Percentiles rank a stretch among this genome's conserved stretches.
Conservation (phyloP, 352 stramenopile genomes). For the Phytopythium mirpurense region DNA sequence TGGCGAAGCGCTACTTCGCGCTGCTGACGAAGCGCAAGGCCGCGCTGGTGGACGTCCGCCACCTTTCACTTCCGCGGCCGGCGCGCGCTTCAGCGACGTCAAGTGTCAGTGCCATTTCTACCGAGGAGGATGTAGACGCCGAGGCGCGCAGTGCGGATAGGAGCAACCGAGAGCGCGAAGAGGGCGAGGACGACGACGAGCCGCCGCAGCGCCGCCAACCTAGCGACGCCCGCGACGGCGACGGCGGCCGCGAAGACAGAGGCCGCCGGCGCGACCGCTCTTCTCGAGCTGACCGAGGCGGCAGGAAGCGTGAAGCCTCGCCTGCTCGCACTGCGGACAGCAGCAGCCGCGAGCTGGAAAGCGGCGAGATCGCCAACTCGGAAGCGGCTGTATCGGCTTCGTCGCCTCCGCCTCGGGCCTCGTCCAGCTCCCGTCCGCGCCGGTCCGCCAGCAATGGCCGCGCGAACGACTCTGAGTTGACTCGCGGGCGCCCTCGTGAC, state of each 20-base stretch:
- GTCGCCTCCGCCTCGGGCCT: background rate
- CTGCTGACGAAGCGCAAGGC: conserved; percentile 73
- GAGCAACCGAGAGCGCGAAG: conserved; percentile 17
- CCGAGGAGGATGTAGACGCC: conserved; percentile 14
- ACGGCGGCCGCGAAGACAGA: background rate
- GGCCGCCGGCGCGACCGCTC: background rate
- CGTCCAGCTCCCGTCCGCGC: background rate
- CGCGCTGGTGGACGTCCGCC: conserved; percentile 60
- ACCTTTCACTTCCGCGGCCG: conserved; percentile 26
- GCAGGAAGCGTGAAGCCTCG: conserved; percentile 4
- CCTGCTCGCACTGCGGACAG: background rate
- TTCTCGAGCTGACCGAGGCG: conserved; percentile 1
- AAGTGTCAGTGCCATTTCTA: no score
- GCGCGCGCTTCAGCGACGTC: background rate
- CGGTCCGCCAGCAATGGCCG: conserved; percentile 14
- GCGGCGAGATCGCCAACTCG: conserved; percentile 38
- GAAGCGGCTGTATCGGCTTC: conserved; percentile 3
- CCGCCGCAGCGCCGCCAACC: background rate
- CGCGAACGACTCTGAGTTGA: conserved; percentile 10
- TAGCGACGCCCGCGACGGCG: background rate
- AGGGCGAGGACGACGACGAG: conserved; percentile 18
- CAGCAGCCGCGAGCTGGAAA: conserved; percentile 29
- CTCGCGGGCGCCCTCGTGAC: conserved; percentile 14
- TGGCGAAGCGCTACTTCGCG: conserved; percentile 83
- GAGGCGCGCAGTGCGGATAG: conserved; percentile 7